Evolutionary conservation across 2,329 filamentous ascomycete species (phyloP), one percentile per base, ranked within the genome.

Genomic region (Scedosporium dehoogii): DNA sequence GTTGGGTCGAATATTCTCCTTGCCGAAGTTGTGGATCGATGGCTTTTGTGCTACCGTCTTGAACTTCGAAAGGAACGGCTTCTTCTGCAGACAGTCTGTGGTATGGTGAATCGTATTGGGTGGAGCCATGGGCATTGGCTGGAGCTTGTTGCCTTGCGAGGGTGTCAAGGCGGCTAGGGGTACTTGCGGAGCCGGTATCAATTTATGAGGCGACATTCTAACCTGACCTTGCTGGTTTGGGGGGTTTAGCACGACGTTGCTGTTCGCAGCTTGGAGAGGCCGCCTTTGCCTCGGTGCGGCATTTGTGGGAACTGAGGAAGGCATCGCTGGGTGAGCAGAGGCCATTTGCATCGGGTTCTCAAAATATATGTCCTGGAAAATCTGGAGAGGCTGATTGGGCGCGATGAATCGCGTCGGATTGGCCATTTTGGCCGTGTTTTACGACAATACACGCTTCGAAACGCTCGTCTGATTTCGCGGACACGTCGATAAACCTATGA

Each of bases 71-170:
- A 85, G 76, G 63, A 80, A 72, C 0, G 84, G 82, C 66, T 85
- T 88, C 80, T 91, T 91, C 69, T 83, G 78, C 62, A 87, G 82
- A 29, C 86, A 89, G 73, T 90, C 88, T 42, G 87, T 89, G 42
- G 75, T 75, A 68, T 81, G 81, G 21, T 73, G 72, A 63, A 80
- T 76, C 65, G 77, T 76, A 61, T 76, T 73, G 1, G 89, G 88
- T 38, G 87, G 88, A 58, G 85, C 83, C 76, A 91, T 87, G 51
- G 82, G 77, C 64, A 62, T 58, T 9, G 38, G 60, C 88, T 87
- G 66, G 18, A 94, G 78, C 69, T 84, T 85, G 70, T 79, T 85
- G 73, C 79, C 80, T 59, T 77, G 73, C 16, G 77, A 71, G 68
- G 79, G 81, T 67, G 75, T 74, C n/a, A 87, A 81, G 66, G 82